A percentile compares a stretch with the other conserved stretches of the same genome.
Evolutionary conservation across 1,284 basidiomycete genomes (phyloP).

Genomic region (Gomphus bonarii): DNA sequence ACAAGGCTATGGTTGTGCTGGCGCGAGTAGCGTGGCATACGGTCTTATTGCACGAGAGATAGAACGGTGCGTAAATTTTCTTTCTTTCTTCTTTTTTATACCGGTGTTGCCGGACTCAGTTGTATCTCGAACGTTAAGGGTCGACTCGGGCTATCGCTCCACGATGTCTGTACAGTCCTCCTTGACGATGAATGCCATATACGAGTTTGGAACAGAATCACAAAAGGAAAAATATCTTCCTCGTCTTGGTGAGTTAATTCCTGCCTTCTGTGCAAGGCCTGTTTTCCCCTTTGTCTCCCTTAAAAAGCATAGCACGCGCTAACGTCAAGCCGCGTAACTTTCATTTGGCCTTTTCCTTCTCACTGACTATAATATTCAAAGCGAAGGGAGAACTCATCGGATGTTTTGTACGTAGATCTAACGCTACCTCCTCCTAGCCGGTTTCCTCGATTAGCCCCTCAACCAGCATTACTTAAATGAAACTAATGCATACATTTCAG

Average conservation of each 20-base stretch:
- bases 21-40: conserved; percentile 86
- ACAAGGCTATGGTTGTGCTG: conserved; percentile 89
- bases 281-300: not conserved
- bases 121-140: conserved; percentile 30
- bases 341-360: not conserved
- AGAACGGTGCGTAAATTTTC: conserved; percentile 47
- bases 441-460: not conserved
- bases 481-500: conserved; percentile 26
- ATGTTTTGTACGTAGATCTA: conserved; percentile 63
- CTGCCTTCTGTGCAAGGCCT: not conserved
- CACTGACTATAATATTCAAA: conserved; percentile 18
- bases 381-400: conserved; percentile 85
- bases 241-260: conserved; percentile 47
- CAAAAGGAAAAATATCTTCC: conserved; percentile 93
- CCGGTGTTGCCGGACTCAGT: not conserved
- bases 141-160: conserved; percentile 94
- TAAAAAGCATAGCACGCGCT: not conserved
- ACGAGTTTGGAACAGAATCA: conserved; percentile 82
- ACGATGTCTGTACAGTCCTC: conserved; percentile 96
- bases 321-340: not conserved
- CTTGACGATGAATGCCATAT: conserved; percentile 96
- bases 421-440: not conserved
- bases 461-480: not conserved
- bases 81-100: not conserved
- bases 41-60: conserved; percentile 91